These are phyloP conservation scores for Eucalyptus rudis DNA, from an alignment of 345 rosid genomes.

Conservation along the genomic window DNA sequence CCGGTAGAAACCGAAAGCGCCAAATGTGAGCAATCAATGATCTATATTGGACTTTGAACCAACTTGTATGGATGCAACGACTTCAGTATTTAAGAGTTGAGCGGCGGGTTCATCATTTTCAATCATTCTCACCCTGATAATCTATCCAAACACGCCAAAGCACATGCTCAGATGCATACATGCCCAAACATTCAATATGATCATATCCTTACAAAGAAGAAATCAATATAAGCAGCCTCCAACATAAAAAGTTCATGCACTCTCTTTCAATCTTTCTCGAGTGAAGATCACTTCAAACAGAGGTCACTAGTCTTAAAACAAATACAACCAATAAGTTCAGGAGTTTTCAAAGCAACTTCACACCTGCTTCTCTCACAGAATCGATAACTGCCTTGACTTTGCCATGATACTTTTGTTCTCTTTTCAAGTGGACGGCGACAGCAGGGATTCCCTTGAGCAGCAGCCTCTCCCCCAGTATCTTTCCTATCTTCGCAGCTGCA, in stretches of 20 bases:
- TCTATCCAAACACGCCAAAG: background rate
- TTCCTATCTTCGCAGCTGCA: constrained; percentile 79
- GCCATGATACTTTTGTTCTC: constrained; percentile 81
- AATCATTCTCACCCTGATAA: background rate
- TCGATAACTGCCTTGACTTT: constrained; percentile 79
- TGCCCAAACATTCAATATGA: background rate
- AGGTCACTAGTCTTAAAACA: background rate
- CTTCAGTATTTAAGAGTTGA: background rate
- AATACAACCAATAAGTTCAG: background rate
- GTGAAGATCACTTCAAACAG: background rate
- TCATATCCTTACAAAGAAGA: background rate
- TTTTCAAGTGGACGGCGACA: constrained; percentile 41
- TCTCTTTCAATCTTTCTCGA: background rate
- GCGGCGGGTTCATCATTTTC: background rate
- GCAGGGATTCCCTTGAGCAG: constrained; percentile 63
- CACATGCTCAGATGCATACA: background rate
- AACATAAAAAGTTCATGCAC: background rate
- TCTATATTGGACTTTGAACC: background rate
- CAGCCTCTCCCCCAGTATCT: constrained; percentile 59
- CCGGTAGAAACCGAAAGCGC: background rate
- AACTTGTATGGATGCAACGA: background rate
- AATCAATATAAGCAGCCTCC: background rate
- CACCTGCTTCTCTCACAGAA: constrained; percentile 56
- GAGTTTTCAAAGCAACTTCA: constrained; percentile 32
- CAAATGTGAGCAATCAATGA: background rate